Conservation (phyloP, 768 basidiomycete species). For the Kwoniella dendrophila region DNA sequence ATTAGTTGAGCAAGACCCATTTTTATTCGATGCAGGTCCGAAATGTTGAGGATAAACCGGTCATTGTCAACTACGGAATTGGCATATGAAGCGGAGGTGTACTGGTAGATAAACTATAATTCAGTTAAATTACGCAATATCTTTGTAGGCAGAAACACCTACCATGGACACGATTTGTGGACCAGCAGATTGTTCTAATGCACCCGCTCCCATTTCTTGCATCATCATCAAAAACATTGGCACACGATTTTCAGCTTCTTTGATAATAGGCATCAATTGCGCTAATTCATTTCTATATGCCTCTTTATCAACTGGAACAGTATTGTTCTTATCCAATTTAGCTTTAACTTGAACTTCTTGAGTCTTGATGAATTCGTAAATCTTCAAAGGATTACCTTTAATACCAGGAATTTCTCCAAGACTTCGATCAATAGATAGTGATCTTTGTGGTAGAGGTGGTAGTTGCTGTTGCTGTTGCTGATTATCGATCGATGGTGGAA, state of each 20-base stretch:
- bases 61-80: slow-evolving; percentile 5
- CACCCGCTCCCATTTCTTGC: slow-evolving; percentile 26
- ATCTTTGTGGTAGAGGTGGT: too few species aligned
- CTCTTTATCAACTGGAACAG: slow-evolving; percentile 11
- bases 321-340: slow-evolving; percentile 12
- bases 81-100: slow-evolving; percentile 21
- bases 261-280: slow-evolving; percentile 18
- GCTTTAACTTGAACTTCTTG: slow-evolving; percentile 12
- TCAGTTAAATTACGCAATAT: background rate
- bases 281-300: slow-evolving; percentile 24
- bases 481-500: background rate
- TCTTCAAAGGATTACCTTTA: slow-evolving; percentile 19
- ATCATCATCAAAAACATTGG: slow-evolving; percentile 34
- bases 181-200: slow-evolving; percentile 9
- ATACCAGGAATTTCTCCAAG: background rate
- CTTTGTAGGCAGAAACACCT: background rate
- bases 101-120: slow-evolving; percentile 3
- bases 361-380: slow-evolving; percentile 14
- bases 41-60: slow-evolving; percentile 18
- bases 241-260: slow-evolving; percentile 28
- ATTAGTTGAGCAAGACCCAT: slow-evolving; percentile 9
- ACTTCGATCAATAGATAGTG: too few species aligned
- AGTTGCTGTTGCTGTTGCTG: slow-evolving; percentile 1
- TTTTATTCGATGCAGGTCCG: slow-evolving; percentile 13
- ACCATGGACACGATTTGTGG: slow-evolving; percentile 20